A percentile compares a stretch with the other conserved stretches of the same genome.
Conservation (phyloP, 805 yeast species). For the Ogataea corticis region DNA sequence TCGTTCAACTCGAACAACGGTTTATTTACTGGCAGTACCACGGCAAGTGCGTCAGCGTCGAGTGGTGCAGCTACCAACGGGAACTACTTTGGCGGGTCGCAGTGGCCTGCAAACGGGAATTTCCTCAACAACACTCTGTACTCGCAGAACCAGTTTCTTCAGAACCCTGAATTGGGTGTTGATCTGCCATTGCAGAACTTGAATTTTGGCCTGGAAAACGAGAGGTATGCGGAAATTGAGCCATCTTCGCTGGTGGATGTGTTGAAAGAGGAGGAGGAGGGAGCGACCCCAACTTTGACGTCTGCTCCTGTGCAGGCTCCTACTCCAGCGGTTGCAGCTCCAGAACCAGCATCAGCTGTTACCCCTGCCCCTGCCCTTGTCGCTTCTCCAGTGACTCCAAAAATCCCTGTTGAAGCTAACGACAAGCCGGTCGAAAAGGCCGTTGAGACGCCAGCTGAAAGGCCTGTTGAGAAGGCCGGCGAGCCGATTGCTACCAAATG, state of each 20-base stretch:
- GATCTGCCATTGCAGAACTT: constrained; percentile 11
- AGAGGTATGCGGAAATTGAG: not conserved
- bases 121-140: constrained; percentile 14
- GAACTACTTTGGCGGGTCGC: constrained; percentile 7
- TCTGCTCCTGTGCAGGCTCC: no score
- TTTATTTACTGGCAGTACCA: constrained; percentile 10
- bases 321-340: not conserved
- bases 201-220: constrained; percentile 5
- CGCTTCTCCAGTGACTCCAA: not conserved
- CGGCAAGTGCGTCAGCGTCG: constrained; percentile 5
- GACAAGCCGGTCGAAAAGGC: no score
- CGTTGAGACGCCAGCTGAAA: no score
- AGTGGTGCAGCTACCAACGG: not conserved
- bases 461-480: constrained; percentile 32
- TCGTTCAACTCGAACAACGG: constrained; percentile 17
- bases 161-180: constrained; percentile 8
- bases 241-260: constrained; percentile 5
- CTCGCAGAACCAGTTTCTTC: constrained; percentile 33
- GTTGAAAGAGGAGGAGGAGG: not conserved
- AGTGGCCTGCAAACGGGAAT: constrained; percentile 12
- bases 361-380: constrained; percentile 2
- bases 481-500: constrained; percentile 39
- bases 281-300: no score
- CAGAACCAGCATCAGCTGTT: no score
- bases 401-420: not conserved